These are phyloP conservation scores for Firmiana major DNA, from an alignment of 345 rosid genomes.

Conservation along the genomic window DNA sequence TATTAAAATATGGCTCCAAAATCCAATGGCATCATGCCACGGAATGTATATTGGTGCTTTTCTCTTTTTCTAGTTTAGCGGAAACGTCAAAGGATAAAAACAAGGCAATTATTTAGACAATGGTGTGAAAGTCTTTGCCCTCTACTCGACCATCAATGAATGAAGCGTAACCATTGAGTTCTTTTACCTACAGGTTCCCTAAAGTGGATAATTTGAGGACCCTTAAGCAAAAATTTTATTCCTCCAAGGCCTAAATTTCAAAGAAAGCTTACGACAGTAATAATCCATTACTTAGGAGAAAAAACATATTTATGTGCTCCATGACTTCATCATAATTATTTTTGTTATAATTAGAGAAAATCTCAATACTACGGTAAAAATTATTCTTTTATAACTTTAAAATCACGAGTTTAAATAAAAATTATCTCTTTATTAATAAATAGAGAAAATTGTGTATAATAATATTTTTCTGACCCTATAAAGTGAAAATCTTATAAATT, in stretches of 20 bases:
- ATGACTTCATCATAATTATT: background rate
- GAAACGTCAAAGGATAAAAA: background rate
- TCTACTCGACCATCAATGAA: background rate
- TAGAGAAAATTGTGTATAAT: too few relatives aligned
- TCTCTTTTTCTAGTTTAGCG: background rate
- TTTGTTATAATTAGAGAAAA: too few relatives aligned
- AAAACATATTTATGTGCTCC: background rate
- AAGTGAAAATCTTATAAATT: too few relatives aligned
- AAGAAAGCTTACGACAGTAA: background rate
- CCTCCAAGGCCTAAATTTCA: background rate
- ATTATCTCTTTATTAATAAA: too few relatives aligned
- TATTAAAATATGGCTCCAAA: background rate
- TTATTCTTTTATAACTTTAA: too few relatives aligned
- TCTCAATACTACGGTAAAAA: too few relatives aligned
- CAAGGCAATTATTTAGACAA: background rate
- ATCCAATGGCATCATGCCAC: background rate
- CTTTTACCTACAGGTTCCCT: background rate
- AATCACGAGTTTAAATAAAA: too few relatives aligned
- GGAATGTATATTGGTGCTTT: background rate
- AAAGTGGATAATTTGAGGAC: background rate
- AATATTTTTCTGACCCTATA: too few relatives aligned
- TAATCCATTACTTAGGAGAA: background rate
- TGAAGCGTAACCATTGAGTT: background rate
- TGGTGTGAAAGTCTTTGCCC: background rate
- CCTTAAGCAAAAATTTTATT: background rate